Percentiles rank a stretch among this genome's conserved stretches.
Evolutionary conservation across 352 stramenopile genomes (phyloP).

Genomic region (Pythium scleroteichum): DNA sequence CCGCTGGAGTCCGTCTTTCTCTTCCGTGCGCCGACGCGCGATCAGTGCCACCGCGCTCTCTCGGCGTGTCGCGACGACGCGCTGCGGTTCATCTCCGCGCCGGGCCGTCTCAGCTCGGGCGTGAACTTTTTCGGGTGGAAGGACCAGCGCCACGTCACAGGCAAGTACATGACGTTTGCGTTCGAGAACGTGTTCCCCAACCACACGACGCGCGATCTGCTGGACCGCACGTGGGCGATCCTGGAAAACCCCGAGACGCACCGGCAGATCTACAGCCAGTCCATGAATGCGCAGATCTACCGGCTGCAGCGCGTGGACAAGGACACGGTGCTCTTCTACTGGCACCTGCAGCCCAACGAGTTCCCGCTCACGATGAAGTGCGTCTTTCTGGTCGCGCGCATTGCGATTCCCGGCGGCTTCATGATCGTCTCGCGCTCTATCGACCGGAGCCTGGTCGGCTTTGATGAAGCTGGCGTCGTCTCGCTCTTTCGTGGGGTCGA

Average conservation of each 20-base stretch:
- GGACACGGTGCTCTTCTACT: slow-evolving; percentile 17
- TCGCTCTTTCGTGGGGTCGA: background rate
- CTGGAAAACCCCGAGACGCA: background rate
- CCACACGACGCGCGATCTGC: slow-evolving; percentile 1
- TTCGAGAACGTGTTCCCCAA: slow-evolving; percentile 15
- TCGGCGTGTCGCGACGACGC: background rate
- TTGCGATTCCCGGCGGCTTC: slow-evolving; percentile 4
- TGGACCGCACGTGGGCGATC: slow-evolving; percentile 14
- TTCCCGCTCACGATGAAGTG: slow-evolving; percentile 8
- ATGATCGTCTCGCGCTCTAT: slow-evolving; percentile 11
- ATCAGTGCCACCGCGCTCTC: background rate
- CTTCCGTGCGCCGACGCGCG: background rate
- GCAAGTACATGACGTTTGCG: slow-evolving; percentile 4
- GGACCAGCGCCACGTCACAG: background rate
- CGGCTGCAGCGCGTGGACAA: slow-evolving; percentile 17
- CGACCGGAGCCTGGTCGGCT: slow-evolving; percentile 1
- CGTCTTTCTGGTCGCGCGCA: slow-evolving; percentile 7
- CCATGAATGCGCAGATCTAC: slow-evolving; percentile 7
- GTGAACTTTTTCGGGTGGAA: slow-evolving; percentile 16
- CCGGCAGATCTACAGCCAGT: slow-evolving; percentile 15
- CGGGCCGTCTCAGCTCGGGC: background rate
- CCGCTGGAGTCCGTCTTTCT: background rate
- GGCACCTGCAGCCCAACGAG: background rate
- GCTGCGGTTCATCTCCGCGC: background rate
- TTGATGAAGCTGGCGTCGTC: slow-evolving; percentile 7